Conservation (phyloP, 192 early-diverging fungal genomes). For the Coemansia sp. region DNA sequence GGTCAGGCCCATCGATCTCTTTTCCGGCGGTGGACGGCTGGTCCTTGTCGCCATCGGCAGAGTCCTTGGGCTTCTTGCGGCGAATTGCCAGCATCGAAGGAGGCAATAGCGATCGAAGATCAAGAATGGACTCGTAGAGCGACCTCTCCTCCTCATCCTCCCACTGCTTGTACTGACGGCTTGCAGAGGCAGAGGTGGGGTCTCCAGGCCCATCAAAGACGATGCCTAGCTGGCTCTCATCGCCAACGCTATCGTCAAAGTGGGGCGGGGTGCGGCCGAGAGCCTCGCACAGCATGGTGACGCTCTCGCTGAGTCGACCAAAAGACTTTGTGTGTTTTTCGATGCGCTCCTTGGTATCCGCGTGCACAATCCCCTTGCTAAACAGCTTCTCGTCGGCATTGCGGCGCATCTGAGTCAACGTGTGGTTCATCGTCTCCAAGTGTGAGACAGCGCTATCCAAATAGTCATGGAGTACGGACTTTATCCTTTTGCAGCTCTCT, state of each 20-base stretch:
- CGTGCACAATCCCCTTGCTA: constrained; percentile 63
- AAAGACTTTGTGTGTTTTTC: constrained; percentile 30
- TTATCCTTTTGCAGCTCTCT: constrained; percentile 31
- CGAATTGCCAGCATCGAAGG: constrained; percentile 70
- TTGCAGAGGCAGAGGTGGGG: constrained; percentile 6
- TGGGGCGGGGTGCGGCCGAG: constrained; percentile 77
- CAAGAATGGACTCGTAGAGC: constrained; percentile 89
- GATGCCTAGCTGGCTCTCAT: constrained; percentile 40
- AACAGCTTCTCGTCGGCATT: constrained; percentile 82
- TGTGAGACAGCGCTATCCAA: constrained; percentile 40
- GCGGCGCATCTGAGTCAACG: constrained; percentile 72
- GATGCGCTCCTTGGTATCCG: constrained; percentile 40
- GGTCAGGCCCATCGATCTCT: background rate
- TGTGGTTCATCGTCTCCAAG: constrained; percentile 51
- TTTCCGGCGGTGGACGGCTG: background rate
- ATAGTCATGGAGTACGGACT: constrained; percentile 37
- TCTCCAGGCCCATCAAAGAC: constrained; percentile 40
- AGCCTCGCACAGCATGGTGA: constrained; percentile 67
- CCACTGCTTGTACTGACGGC: constrained; percentile 61
- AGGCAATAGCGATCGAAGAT: constrained; percentile 82
- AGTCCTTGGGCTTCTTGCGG: constrained; percentile 20
- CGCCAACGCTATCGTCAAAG: constrained; percentile 73
- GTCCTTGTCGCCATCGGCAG: constrained; percentile 9
- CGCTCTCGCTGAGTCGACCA: constrained; percentile 36
- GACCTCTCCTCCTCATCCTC: constrained; percentile 90